Conservation (phyloP, 2,329 filamentous ascomycete species). For the Aspergillus sp. region DNA sequence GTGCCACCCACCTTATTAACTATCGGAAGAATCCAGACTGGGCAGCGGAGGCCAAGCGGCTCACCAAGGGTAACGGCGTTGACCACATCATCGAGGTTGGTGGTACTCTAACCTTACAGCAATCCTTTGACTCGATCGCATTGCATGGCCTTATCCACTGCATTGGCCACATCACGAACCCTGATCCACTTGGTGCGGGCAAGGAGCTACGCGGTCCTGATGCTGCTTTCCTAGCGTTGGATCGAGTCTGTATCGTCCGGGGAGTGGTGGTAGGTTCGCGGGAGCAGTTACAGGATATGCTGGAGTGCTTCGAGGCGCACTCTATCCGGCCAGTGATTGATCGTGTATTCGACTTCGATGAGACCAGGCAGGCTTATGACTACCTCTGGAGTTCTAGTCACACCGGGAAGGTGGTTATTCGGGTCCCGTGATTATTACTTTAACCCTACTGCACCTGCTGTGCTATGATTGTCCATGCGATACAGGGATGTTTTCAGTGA, state of each 20-base stretch:
- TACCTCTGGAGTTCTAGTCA: slow-evolving; percentile 52
- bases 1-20: slow-evolving; percentile 12
- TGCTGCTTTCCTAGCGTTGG: slow-evolving; percentile 32
- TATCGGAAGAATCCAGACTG: slow-evolving; percentile 13
- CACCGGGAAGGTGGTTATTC: slow-evolving; percentile 53
- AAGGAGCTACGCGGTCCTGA: slow-evolving; percentile 6
- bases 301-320: slow-evolving; percentile 54
- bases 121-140: slow-evolving; percentile 50
- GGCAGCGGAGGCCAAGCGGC: slow-evolving; percentile 45
- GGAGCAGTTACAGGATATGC: slow-evolving; percentile 57
- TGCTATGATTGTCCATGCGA: no score
- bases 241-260: slow-evolving; percentile 50
- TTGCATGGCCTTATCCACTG: slow-evolving; percentile 49
- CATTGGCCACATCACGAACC: slow-evolving; percentile 39
- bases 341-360: slow-evolving; percentile 52
- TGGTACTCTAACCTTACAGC: slow-evolving; percentile 56
- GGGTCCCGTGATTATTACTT: background rate
- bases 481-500: no score
- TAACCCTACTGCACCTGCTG: no score
- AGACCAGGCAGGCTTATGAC: slow-evolving; percentile 52
- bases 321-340: slow-evolving; percentile 29
- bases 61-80: slow-evolving; percentile 53
- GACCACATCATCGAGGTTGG: slow-evolving; percentile 63
- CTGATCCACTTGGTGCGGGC: slow-evolving; percentile 4
- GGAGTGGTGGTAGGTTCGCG: slow-evolving; percentile 55